Percentiles rank a stretch among this genome's conserved stretches.
phyloP scores from a whole-genome alignment of 352 stramenopile genomes.

The Phytophthora ramorum region DNA sequence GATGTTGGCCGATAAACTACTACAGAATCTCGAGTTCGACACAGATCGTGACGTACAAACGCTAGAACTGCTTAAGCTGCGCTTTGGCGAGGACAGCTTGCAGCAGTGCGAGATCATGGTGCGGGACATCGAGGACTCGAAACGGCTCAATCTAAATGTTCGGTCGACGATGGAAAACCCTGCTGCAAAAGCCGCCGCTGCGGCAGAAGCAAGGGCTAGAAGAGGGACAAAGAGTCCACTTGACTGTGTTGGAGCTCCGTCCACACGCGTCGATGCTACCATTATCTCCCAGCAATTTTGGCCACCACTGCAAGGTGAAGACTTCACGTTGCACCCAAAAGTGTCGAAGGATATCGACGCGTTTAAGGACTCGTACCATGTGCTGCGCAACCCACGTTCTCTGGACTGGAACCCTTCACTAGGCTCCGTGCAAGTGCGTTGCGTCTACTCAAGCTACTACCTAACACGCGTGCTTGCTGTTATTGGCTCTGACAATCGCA shows the following conservation, averaged over 20 bases:
- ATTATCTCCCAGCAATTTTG: slow-evolving; percentile 98
- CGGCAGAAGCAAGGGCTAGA: slow-evolving; percentile 8
- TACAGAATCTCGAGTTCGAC: slow-evolving; percentile 94
- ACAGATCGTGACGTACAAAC: slow-evolving; percentile 96
- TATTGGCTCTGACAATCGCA: slow-evolving; percentile 11
- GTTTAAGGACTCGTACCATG: slow-evolving; percentile 92
- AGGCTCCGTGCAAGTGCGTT: slow-evolving; percentile 89
- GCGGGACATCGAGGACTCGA: slow-evolving; percentile 97
- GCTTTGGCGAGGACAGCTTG: slow-evolving; percentile 95
- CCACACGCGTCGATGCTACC: slow-evolving; percentile 83
- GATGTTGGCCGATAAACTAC: slow-evolving; percentile 97
- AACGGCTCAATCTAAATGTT: slow-evolving; percentile 93
- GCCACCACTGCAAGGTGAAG: slow-evolving; percentile 94
- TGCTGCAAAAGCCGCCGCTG: background rate
- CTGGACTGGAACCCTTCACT: slow-evolving; percentile 95
- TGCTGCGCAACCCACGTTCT: slow-evolving; percentile 94
- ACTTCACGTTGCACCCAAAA: slow-evolving; percentile 90
- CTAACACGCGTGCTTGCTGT: background rate
- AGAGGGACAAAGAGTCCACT: background rate
- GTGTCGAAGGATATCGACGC: slow-evolving; percentile 82
- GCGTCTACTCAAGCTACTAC: background rate
- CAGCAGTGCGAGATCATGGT: slow-evolving; percentile 98
- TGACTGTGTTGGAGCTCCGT: background rate
- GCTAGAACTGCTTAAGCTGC: slow-evolving; percentile 96
- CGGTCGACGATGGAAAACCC: slow-evolving; percentile 47